Base-by-base conservation (phyloP, 1,139 yeast genomes). In the Taiozyma sp. region DNA sequence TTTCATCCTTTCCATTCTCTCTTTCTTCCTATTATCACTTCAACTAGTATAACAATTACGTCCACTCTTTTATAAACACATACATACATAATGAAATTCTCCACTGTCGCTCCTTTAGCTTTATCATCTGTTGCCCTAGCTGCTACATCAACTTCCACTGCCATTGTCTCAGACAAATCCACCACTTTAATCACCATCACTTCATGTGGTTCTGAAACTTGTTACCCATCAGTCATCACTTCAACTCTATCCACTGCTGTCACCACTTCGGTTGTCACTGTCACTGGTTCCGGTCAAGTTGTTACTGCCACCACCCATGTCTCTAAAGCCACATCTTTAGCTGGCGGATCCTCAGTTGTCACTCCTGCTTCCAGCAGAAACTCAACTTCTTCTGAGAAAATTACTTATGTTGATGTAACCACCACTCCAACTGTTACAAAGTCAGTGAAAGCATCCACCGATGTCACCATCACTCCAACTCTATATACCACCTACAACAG, bases 171-270 rank as follows among this genome's bases (percentile, higher is more conserved):
- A 48, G 53, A 60, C 30, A 58, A 60, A 44, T 47, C 62, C 48
- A 72, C 74, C 56, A 69, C 77, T 53, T 67, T 74, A 55, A 68
- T 74, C 53, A 77, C 83, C 63, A 69, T 77, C 68, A 77, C 81
- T 53, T 70, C 76, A 49, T 79, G 84, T 68, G 61, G 66, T 44
- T 51, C 43, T 40, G 43, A 40, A 40, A 40, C 53, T 68, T 63
- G 61, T 54, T 50, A 21, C 44, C 30, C 29, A 24, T 19, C 44
- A 29, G 39, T 39, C 72, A 76, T 62, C 22, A 48, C 60, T 44
- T 59, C 58, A 43, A 59, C 70, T 43, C 59, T 67, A 21, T 52
- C 55, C 16, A 32, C 42, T 24, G 50, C 59, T 11, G 44, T 54
- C 43, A 55, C 43, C 24, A 54, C 59, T 34, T 45, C 53, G 8